Conservation (phyloP, 768 basidiomycete genomes). For the Mycena belliarum region DNA sequence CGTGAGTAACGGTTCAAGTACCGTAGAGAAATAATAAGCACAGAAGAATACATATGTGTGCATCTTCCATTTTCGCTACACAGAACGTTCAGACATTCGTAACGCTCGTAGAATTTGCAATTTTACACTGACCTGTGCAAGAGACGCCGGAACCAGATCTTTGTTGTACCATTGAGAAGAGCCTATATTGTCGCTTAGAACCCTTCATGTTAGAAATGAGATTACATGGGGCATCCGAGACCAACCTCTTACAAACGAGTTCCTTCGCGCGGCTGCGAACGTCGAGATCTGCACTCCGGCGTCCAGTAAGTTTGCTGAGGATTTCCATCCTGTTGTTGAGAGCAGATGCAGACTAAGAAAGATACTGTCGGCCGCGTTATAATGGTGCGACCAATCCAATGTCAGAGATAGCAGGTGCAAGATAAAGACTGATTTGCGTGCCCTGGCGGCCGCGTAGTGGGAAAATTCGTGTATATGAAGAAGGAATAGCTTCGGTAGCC, state of each 20-base stretch:
- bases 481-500: background rate
- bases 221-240: background rate
- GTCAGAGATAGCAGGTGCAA: background rate
- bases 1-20: background rate
- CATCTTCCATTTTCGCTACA: constrained; percentile 19
- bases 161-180: constrained; percentile 20
- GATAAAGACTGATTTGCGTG: background rate
- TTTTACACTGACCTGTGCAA: constrained; percentile 5
- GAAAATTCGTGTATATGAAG: constrained; percentile 1
- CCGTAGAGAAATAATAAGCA: background rate
- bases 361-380: background rate
- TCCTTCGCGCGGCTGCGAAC: background rate
- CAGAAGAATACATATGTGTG: constrained; percentile 23
- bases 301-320: background rate
- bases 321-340: constrained; percentile 3
- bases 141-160: constrained; percentile 15
- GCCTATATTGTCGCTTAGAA: no score
- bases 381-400: background rate
- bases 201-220: background rate
- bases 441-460: constrained; percentile 5
- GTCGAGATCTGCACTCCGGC: background rate
- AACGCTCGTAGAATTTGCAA: background rate
- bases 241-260: background rate
- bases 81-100: no score
- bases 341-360: background rate